Evolutionary conservation across 2,329 filamentous ascomycete genomes (phyloP).

Genomic region (Aspergillus japonicus): DNA sequence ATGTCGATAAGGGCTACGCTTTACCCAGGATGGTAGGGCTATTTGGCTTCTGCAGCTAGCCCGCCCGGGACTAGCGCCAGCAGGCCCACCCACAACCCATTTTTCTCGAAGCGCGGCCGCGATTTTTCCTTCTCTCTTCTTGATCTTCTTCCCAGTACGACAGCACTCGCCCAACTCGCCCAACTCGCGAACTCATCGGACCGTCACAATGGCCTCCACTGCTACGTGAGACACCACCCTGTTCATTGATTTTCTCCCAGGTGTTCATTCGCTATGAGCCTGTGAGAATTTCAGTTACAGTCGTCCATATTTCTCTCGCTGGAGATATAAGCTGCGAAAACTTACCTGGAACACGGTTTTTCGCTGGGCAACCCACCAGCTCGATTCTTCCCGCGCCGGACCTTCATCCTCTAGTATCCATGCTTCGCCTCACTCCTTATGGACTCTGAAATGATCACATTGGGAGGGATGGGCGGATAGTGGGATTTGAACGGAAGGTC

Average conservation of each 20-base stretch:
- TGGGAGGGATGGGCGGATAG: conserved; percentile 34
- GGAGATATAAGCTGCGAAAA: conserved; percentile 50
- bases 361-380: conserved; percentile 59
- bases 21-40: conserved; percentile 5
- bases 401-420: conserved; percentile 16
- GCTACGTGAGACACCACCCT: conserved; percentile 57
- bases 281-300: conserved; percentile 65
- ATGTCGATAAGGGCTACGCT: conserved; percentile 24
- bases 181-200: conserved; percentile 44
- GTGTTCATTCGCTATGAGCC: conserved; percentile 34
- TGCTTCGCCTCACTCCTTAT: conserved; percentile 22
- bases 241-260: conserved; percentile 30
- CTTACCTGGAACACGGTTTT: no score
- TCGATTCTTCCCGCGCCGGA: conserved; percentile 66
- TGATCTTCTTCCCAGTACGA: conserved; percentile 31
- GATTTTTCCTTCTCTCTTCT: conserved; percentile 26
- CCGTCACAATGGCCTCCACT: conserved; percentile 59
- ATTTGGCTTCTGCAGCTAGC: conserved; percentile 1
- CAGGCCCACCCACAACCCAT: conserved; percentile 33
- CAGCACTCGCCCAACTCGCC: conserved; percentile 37
- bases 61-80: conserved; percentile 21
- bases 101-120: conserved; percentile 13
- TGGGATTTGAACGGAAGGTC: conserved; percentile 56
- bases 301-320: conserved; percentile 73
- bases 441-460: conserved; percentile 15